These are phyloP conservation scores for Emmonsiellopsis sp. DNA, from an alignment of 2,329 filamentous ascomycete genomes.

Conservation along the genomic window DNA sequence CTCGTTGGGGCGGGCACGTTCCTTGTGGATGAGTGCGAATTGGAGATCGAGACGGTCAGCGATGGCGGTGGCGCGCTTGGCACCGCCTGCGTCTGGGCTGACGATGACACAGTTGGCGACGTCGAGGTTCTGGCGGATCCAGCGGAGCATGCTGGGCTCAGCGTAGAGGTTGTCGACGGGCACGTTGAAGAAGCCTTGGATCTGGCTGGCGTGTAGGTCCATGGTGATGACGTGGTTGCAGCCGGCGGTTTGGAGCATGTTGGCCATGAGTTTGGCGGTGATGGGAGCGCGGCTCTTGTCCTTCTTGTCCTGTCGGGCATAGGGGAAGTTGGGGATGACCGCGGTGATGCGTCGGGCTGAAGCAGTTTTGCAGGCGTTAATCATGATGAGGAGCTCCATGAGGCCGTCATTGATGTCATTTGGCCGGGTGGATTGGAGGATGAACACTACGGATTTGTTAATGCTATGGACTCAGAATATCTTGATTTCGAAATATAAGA, in stretches of 20 bases:
- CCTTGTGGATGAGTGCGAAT: slow-evolving; percentile 95
- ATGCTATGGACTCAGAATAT: neutral
- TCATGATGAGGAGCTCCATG: slow-evolving; percentile 98
- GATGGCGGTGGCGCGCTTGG: slow-evolving; percentile 88
- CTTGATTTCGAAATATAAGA: slow-evolving; percentile 2
- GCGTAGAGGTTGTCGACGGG: slow-evolving; percentile 79
- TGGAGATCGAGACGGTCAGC: slow-evolving; percentile 82
- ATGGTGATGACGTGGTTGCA: slow-evolving; percentile 93
- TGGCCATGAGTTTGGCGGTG: slow-evolving; percentile 88
- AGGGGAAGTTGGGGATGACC: slow-evolving; percentile 92
- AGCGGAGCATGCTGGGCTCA: slow-evolving; percentile 81
- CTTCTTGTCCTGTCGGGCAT: slow-evolving; percentile 96
- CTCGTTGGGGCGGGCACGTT: slow-evolving; percentile 81
- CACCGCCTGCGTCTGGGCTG: slow-evolving; percentile 87
- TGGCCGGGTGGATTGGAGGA: slow-evolving; percentile 86
- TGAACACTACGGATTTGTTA: slow-evolving; percentile 60
- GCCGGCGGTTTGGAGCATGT: slow-evolving; percentile 92
- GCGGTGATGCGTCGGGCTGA: slow-evolving; percentile 87
- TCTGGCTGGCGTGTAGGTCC: slow-evolving; percentile 89
- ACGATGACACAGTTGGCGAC: slow-evolving; percentile 85
- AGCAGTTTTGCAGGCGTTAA: slow-evolving; percentile 83
- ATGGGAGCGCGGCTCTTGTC: slow-evolving; percentile 94
- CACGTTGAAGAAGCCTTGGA: slow-evolving; percentile 91
- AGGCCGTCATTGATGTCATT: slow-evolving; percentile 96
- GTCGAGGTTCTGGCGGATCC: slow-evolving; percentile 79